Percentiles rank a stretch among this genome's conserved stretches.
These are phyloP conservation scores for Eucalyptus camaldulensis DNA, from an alignment of 345 rosid species.

Conservation along the genomic window DNA sequence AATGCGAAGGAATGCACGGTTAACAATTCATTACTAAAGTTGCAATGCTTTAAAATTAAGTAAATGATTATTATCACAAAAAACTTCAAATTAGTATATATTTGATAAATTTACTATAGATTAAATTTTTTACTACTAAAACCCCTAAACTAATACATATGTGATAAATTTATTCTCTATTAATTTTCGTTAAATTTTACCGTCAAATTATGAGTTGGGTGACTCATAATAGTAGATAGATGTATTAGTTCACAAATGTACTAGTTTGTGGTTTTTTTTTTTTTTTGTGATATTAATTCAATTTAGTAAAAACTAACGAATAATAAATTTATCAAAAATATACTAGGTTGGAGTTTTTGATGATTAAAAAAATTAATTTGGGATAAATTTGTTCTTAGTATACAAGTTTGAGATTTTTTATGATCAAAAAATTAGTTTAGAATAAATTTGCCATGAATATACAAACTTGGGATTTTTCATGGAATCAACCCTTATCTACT, in stretches of 20 bases:
- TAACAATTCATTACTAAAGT: not conserved
- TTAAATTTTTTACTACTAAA: too few species aligned
- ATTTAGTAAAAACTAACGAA: too few species aligned
- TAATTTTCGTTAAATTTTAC: too few species aligned
- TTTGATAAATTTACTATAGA: rapidly evolving
- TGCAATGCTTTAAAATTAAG: not conserved
- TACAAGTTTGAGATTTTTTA: rapidly evolving
- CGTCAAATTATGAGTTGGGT: too few species aligned
- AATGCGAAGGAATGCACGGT: not conserved
- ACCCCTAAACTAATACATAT: rapidly evolving
- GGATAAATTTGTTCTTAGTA: too few species aligned
- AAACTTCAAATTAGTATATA: too few species aligned
- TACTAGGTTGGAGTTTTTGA: rapidly evolving
- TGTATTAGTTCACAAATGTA: rapidly evolving
- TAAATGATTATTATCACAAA: not conserved
- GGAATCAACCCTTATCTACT: not conserved
- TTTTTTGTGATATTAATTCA: too few species aligned
- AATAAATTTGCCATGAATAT: too few species aligned
- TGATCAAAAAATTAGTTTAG: rapidly evolving
- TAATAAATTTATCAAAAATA: too few species aligned
- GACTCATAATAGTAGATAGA: too few species aligned
- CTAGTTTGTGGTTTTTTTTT: too few species aligned
- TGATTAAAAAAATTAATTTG: too few species aligned
- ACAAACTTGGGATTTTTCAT: rapidly evolving
- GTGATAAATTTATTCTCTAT: rapidly evolving